Base-by-base conservation (phyloP, 208 protist species). In the Tritrichomonas musculus region DNA sequence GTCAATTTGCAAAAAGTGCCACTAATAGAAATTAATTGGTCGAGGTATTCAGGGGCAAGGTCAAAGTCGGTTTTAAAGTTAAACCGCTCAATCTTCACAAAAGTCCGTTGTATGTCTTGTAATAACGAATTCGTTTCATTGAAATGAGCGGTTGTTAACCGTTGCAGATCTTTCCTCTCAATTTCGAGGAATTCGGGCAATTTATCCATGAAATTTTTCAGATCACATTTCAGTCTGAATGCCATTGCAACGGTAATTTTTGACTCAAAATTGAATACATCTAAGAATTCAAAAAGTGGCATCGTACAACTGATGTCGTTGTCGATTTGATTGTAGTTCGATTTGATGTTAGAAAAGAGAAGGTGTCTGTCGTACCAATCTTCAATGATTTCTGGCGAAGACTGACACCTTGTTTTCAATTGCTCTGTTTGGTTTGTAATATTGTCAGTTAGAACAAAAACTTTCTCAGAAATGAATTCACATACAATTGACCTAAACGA, bases 341-440 rank as follows among this genome's bases (percentile, higher is more conserved):
- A n/a, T 39, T 47, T 82, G 5, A 82, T 50, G 25, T 82, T 30
- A 50, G 41, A 8, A 0, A 82, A 50, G 27, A 82, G 33, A n/a
- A 82, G 8, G 17, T 82, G 73, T 50, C 41, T 82, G 17, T 82
- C 41, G 49, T 82, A 82, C 73, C 73, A 82, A 47, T 82, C 73
- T 82, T 82, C 73, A 41, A 82, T 39, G 8, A 39, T 50, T 39
- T 82, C 27, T 30, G 73, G 73, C 11, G 73, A 30, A 50, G 41
- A 33, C 50, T 60, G 53, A 60, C 53, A 60, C 5, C 53, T 5
- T 5, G 5, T 5, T 60, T 60, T 60, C 53, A 60, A 60, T 22
- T 60, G 11, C 17, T 60, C 53, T 22, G 53, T 60, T 60, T 60
- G 53, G 17, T 60, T 5, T 60, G 5, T 60, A 60, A 60, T 17